Percentiles rank a stretch among this genome's conserved stretches.
These are phyloP conservation scores for Boletus speciosus DNA, from an alignment of 768 basidiomycete genomes.

Conservation along the genomic window DNA sequence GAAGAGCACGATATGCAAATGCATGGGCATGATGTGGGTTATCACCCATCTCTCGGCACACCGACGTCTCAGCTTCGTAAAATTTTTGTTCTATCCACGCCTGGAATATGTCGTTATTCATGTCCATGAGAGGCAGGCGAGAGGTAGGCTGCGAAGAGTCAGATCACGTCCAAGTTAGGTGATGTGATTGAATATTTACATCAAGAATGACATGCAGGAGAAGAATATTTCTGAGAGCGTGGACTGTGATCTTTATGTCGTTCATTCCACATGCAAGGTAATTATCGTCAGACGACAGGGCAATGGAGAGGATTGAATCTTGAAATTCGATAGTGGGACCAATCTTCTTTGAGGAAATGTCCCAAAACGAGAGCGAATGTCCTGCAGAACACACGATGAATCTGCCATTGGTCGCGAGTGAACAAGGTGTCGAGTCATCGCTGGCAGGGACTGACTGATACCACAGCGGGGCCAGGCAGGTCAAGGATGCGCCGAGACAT, in stretches of 20 bases:
- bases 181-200: not conserved
- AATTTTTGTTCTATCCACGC: slow-evolving; percentile 2
- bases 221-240: not conserved
- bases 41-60: not conserved
- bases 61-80: too few species aligned
- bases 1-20: slow-evolving; percentile 1
- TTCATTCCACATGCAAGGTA: not conserved
- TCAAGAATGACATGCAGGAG: not conserved
- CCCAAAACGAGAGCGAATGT: not conserved
- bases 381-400: not conserved
- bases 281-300: not conserved
- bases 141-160: not conserved
- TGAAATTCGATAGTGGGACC: not conserved
- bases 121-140: slow-evolving; percentile 1
- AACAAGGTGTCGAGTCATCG: not conserved
- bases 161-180: not conserved
- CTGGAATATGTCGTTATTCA: not conserved
- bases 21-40: not conserved
- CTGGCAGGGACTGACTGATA: not conserved
- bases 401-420: not conserved
- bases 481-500: too few species aligned
- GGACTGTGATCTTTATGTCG: not conserved
- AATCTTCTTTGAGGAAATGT: not conserved
- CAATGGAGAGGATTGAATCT: not conserved
- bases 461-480: not conserved